Evolutionary conservation across 495 filamentous ascomycete species (phyloP).

Genomic region (Lentithecium fluviatile): DNA sequence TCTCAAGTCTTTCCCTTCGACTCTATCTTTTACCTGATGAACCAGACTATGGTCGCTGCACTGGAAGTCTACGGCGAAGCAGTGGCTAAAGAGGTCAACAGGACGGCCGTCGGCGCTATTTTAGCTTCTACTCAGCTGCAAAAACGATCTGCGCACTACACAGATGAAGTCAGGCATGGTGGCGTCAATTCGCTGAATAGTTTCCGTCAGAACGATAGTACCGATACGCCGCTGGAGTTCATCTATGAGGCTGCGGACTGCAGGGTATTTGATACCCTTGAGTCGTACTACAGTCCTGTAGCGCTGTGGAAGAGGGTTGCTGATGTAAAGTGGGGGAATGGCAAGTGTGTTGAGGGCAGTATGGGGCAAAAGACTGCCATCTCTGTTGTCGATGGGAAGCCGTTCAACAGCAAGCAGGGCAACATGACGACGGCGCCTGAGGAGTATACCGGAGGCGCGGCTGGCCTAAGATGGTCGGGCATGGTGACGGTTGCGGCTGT

Average conservation of each 20-base stretch:
- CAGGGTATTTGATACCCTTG: slow-evolving; percentile 24
- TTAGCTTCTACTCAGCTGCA: slow-evolving; percentile 8
- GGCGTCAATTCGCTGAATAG: slow-evolving; percentile 27
- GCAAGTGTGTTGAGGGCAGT: slow-evolving; percentile 23
- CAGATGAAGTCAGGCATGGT: neutral
- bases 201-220: slow-evolving; percentile 10
- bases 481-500: neutral
- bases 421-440: neutral
- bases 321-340: slow-evolving; percentile 32
- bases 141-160: slow-evolving; percentile 9
- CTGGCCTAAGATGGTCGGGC: neutral
- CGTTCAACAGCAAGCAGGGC: neutral
- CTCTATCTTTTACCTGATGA: neutral
- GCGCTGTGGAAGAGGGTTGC: slow-evolving; percentile 23
- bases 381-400: neutral
- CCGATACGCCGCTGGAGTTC: slow-evolving; percentile 31
- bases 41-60: neutral
- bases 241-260: slow-evolving; percentile 35
- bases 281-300: neutral
- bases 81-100: slow-evolving; percentile 9
- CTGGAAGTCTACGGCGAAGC: neutral
- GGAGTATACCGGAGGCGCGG: neutral
- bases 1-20: slow-evolving; percentile 9
- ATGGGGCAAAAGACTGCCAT: neutral
- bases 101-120: slow-evolving; percentile 17